Base-by-base conservation (phyloP, 108 stramenopile genomes). In the Nitzschia sp. region DNA sequence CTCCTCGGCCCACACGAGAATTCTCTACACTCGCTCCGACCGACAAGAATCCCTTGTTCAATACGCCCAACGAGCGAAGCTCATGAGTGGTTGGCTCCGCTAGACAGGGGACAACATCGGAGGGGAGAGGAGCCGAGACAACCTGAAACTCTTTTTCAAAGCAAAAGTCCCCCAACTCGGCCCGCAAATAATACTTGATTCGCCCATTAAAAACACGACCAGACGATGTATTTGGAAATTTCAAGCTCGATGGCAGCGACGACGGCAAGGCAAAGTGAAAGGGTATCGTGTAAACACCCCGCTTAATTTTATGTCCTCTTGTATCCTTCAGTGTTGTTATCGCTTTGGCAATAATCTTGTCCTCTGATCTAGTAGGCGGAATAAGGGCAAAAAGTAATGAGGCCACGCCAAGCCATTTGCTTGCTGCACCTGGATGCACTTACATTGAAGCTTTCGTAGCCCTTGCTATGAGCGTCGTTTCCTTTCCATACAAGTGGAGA, bases 11-110 rank as follows among this genome's bases (percentile, higher is more conserved):
- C 38, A 75, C 50, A 21, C 53, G 54, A 28, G 66, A 32, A 55
- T 75, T 66, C 27, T 68, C 64, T 5, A 68, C 58, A 31, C 73
- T 58, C 13, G 66, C 73, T 2, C 48, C 73, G 33, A 75, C 21
- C 2, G 66, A 66, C 16, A 75, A 23, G 41, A 13, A 66, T 30
- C 73, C 73, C 21, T 44, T 62, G 23, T 47, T 45, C 22, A 67
- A 44, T 0, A 67, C 22, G 5, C 66, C 60, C 23, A 58, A 29
- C 23, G 48, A 22, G 28, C 58, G 56, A 17, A 75, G 27, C 32
- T 67, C 60, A 34, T 75, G 52, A 32, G 66, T 75, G 13, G 23
- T 31, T 19, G 73, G 73, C 41, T 75, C 57, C 16, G 54, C 34
- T 27, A 75, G 16, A 36, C 66, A 75, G 48, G 73, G 73, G 21